phyloP scores from a whole-genome alignment of 306 rosid genomes.

The Macrotyloma uniflorum region DNA sequence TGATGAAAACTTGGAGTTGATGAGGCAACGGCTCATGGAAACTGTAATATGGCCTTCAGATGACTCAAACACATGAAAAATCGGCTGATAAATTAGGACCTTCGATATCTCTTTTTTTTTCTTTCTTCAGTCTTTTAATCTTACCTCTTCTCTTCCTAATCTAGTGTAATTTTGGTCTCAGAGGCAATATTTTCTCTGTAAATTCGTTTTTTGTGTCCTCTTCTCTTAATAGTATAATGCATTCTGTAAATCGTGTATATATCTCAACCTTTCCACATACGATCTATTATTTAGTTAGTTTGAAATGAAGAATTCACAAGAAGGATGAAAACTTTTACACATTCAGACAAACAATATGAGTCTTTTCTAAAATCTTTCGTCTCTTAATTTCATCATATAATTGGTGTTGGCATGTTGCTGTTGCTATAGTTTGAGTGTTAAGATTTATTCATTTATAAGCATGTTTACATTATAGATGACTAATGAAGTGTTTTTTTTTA shows the following conservation, averaged over 20 bases:
- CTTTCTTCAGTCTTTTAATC: conserved; percentile 11
- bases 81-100: conserved; percentile 51
- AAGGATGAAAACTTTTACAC: background rate
- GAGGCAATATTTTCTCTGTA: conserved; percentile 27
- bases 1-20: conserved; percentile 80
- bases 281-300: conserved; percentile 24
- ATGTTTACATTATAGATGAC: no score
- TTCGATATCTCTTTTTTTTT: background rate
- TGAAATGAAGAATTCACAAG: conserved; percentile 8
- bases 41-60: conserved; percentile 99
- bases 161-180: conserved; percentile 42
- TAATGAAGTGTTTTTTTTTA: no score
- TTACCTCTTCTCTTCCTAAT: conserved; percentile 39
- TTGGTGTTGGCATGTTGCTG: no score
- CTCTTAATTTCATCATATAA: no score
- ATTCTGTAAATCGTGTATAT: conserved; percentile 48
- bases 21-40: conserved; percentile 90
- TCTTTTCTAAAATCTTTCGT: no score
- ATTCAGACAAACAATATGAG: no score
- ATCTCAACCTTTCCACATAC: conserved; percentile 8
- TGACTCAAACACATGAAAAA: conserved; percentile 86
- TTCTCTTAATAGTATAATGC: conserved; percentile 26
- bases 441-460: no score
- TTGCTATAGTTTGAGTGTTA: no score
- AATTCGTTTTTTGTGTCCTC: conserved; percentile 34